Evolutionary conservation across 805 yeast species (phyloP).

Genomic region (Nakazawaea holstii): DNA sequence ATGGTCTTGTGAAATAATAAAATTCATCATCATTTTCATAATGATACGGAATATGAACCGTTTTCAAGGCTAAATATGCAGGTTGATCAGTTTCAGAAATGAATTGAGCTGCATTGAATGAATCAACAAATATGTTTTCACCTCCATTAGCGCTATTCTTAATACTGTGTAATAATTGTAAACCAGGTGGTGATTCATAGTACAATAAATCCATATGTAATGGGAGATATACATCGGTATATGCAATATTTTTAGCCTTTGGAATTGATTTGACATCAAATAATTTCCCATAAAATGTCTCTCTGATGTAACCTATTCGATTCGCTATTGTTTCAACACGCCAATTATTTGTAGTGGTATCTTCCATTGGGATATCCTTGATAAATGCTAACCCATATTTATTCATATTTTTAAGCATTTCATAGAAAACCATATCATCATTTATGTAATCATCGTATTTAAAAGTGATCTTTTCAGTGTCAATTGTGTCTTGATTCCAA

Average conservation of each 20-base stretch:
- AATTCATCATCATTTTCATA: constrained; percentile 57
- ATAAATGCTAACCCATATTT: constrained; percentile 53
- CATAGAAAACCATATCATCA: constrained; percentile 27
- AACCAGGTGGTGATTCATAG: constrained; percentile 78
- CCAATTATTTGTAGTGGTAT: constrained; percentile 18
- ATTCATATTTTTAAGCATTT: constrained; percentile 41
- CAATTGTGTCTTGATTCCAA: constrained; percentile 34
- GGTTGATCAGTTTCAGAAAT: constrained; percentile 52
- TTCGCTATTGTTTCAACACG: constrained; percentile 34
- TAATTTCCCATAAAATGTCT: constrained; percentile 66
- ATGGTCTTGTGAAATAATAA: constrained; percentile 57
- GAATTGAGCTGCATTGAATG: constrained; percentile 56
- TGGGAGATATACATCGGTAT: constrained; percentile 59
- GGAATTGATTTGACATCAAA: constrained; percentile 57
- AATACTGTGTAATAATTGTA: constrained; percentile 62
- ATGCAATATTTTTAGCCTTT: constrained; percentile 63
- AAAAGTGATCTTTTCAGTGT: constrained; percentile 22
- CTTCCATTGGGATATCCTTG: constrained; percentile 44
- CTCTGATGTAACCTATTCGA: constrained; percentile 61
- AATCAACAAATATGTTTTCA: constrained; percentile 64
- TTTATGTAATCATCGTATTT: constrained; percentile 36
- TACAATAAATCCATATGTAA: constrained; percentile 75
- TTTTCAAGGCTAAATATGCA: constrained; percentile 57
- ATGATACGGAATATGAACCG: constrained; percentile 64
- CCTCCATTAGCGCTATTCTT: constrained; percentile 57